Evolutionary conservation across 257 asterid genomes (phyloP), one percentile per base, ranked within the genome.

Genomic region (Orobanche coerulescens): DNA sequence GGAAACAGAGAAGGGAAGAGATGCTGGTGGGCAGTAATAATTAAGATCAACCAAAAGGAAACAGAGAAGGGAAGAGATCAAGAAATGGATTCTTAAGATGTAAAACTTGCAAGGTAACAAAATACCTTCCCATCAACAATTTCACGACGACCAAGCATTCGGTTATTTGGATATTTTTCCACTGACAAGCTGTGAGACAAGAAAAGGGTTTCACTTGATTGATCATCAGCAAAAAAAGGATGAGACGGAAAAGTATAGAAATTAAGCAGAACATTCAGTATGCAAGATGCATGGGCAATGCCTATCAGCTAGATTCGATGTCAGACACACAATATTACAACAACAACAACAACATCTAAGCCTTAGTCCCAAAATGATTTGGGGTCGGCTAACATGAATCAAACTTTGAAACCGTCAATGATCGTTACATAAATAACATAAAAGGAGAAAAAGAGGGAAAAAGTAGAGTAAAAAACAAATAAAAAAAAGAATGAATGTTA

Each of bases 81-180:
- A 33, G 39, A 25, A 47, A 19, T n/a, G n/a, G 28, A 73, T 70
- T 15, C 9, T 57, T 64, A 23, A 56, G 42, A 22, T 42, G 54
- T 18, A 72, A 59, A 48, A 69, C 67, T 22, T 25, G 47, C 43
- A 33, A 36, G 37, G 54, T 33, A 37, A 34, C 58, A 18, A 15
- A 57, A 63, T 88, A 92, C 98, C 94, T 92, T 78, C 71, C 97
- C 98, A 73, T 81, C 13, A 39, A 77, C 79, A 51, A 81, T 58
- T 69, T 88, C 93, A 58, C 97, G 89, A 48, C 74, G 82, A 23
- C 98, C 97, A 74, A 92, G 98, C 98, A 92, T 92, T 47, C 18
- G 75, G 66, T 86, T 92, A 52, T 86, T 64, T 51, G 98, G 97
- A 76, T 79, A 78, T 63, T 81, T 88, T 52, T 92, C 88, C 39